These are phyloP conservation scores for Amaranthus hypochondriacus DNA, from an alignment of 148 eudicot genomes.

Conservation along the genomic window DNA sequence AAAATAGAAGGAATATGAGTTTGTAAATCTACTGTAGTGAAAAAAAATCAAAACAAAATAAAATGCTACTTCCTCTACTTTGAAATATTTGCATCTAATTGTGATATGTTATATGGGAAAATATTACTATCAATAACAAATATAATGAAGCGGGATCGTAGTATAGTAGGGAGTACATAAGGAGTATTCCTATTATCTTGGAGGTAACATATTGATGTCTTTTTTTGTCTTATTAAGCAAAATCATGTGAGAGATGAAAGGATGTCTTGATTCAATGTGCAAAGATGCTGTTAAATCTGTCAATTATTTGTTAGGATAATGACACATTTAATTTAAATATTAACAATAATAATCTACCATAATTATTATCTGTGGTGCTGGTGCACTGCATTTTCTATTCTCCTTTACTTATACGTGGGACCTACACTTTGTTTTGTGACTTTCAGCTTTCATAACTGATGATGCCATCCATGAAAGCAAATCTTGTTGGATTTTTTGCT, in stretches of 20 bases:
- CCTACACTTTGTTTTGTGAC: neutral
- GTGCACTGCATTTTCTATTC: constrained; percentile 1
- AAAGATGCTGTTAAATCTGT: constrained; percentile 22
- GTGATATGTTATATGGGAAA: too few relatives aligned
- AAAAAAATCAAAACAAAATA: too few relatives aligned
- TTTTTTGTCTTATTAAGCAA: neutral
- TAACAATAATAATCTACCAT: neutral
- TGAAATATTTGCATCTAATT: too few relatives aligned
- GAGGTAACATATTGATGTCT: too few relatives aligned
- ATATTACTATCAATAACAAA: too few relatives aligned
- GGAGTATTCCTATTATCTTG: too few relatives aligned
- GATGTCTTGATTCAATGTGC: constrained; percentile 24
- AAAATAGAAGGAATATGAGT: too few relatives aligned
- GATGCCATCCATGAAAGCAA: neutral
- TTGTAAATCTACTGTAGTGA: too few relatives aligned
- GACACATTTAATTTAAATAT: constrained; percentile 11
- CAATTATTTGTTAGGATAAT: constrained; percentile 14
- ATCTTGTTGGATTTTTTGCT: neutral
- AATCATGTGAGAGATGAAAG: constrained; percentile 2
- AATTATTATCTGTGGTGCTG: neutral
- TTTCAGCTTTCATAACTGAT: neutral
- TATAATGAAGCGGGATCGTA: too few relatives aligned
- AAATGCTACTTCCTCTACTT: too few relatives aligned
- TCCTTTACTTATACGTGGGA: neutral
- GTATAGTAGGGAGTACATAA: too few relatives aligned